Base-by-base conservation (phyloP, 2,329 filamentous ascomycete genomes). In the Colletotrichum liaoningense region DNA sequence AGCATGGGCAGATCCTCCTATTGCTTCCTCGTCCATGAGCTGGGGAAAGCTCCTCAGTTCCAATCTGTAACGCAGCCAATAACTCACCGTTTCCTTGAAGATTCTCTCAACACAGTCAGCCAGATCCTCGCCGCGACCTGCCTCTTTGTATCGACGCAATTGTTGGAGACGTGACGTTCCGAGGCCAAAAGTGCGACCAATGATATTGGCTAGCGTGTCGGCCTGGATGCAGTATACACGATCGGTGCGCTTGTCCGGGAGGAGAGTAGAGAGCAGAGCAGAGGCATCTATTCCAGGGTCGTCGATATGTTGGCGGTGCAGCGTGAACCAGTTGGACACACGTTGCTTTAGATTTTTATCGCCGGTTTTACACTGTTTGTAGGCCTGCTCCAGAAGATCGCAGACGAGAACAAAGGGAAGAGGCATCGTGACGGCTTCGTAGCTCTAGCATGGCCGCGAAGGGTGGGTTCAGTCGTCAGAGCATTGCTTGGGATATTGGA, bases 191-290 rank as follows among this genome's bases (percentile, higher is more conserved):
- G 73, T 89, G 38, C 91, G 89, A 3, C 88, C 89, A 19, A 98
- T 86, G n/a, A 94, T 88, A 64, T 88, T 90, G 69, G 92, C 89
- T 0, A 98, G 85, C 0, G 84, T 86, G 9, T 83, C 79, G 6
- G 89, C 84, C 78, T 94, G 90, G 1, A 97, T 86, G 49, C 87
- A 88, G 79, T 95, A 97, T 2, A 96, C 93, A 33, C 94, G 89
- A 79, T 97, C 95, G 3, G 91, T 92, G 66, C 95, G 88, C 75
- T 88, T 91, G 75, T 95, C 92, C 0, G 95, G 94, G 0, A 97
- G 88, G 0, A 98, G 82, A 3, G 92, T 92, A 1, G 93, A 95
- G 0, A 97, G 84, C 1, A 98, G 83, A 2, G 93, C 92, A 1
- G 89, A 84, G 1, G 87, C 85, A 77, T 92, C 85, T 1, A 89